These are phyloP conservation scores for Saururus chinensis DNA, from an alignment of 164 flowering plant species.

Conservation along the genomic window DNA sequence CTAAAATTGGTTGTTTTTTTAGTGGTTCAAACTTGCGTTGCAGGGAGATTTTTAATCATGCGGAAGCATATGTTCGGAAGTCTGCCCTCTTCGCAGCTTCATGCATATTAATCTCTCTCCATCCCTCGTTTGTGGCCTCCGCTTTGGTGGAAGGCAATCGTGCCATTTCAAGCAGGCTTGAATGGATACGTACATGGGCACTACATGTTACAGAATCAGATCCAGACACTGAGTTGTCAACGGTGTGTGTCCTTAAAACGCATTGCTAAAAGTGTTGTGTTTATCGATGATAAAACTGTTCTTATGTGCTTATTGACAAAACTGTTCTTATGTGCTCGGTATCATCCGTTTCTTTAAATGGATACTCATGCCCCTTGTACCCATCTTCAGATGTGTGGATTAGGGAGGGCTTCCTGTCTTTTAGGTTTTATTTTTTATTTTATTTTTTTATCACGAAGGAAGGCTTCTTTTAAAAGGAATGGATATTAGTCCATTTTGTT, in stretches of 20 bases:
- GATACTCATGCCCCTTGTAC: neutral
- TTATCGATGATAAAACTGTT: neutral
- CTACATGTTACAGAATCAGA: constrained; percentile 71
- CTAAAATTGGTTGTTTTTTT: neutral
- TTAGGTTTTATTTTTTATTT: no score
- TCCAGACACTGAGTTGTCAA: constrained; percentile 71
- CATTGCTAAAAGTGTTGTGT: neutral
- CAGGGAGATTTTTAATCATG: constrained; percentile 71
- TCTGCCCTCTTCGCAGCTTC: constrained; percentile 83
- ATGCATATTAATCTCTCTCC: constrained; percentile 66
- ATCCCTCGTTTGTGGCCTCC: constrained; percentile 79
- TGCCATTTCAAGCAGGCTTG: constrained; percentile 69
- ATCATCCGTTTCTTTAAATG: neutral
- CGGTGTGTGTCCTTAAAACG: constrained; percentile 31
- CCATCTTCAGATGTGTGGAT: no score
- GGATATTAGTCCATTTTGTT: neutral
- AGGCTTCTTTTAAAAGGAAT: no score
- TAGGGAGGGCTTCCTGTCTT: no score
- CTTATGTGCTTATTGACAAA: neutral
- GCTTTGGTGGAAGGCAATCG: constrained; percentile 62
- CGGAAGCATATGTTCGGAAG: constrained; percentile 84
- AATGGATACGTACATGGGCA: constrained; percentile 92
- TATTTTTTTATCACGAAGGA: no score
- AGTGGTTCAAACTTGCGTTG: neutral
- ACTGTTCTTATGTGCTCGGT: neutral